A percentile compares a stretch with the other conserved stretches of the same genome.
phyloP scores from a whole-genome alignment of 2,329 filamentous ascomycete species.

The Geosmithia morbida region DNA sequence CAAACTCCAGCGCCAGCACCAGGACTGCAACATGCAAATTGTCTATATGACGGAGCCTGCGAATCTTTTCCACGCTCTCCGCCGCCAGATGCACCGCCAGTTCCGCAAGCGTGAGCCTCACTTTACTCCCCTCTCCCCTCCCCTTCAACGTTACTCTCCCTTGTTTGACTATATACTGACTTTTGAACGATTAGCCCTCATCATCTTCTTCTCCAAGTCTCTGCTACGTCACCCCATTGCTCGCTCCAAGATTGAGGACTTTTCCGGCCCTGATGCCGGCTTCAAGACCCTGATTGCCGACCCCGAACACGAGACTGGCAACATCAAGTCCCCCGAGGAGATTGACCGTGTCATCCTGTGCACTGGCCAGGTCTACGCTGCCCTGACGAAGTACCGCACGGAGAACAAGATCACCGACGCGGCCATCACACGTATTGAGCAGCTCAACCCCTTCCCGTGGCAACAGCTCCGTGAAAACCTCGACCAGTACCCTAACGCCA shows the following conservation, averaged over 20 bases:
- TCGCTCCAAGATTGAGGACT: slow-evolving; percentile 80
- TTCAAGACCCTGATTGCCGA: slow-evolving; percentile 97
- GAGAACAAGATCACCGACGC: slow-evolving; percentile 79
- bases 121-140: background rate
- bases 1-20: slow-evolving; percentile 91
- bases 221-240: slow-evolving; percentile 88
- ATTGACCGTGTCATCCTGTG: slow-evolving; percentile 93
- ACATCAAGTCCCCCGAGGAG: slow-evolving; percentile 66
- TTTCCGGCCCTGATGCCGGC: slow-evolving; percentile 68
- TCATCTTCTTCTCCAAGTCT: slow-evolving; percentile 98
- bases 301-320: slow-evolving; percentile 61
- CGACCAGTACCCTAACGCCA: slow-evolving; percentile 91
- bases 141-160: background rate
- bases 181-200: slow-evolving; percentile 44
- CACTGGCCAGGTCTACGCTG: slow-evolving; percentile 85
- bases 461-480: slow-evolving; percentile 92
- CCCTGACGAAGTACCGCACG: slow-evolving; percentile 80
- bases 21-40: slow-evolving; percentile 99
- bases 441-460: slow-evolving; percentile 98
- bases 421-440: slow-evolving; percentile 89
- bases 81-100: slow-evolving; percentile 96
- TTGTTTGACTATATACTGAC: background rate
- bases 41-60: slow-evolving; percentile 93
- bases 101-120: slow-evolving; percentile 85
- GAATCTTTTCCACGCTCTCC: slow-evolving; percentile 92